Evolutionary conservation across 805 yeast species (phyloP).

Genomic region (Wickerhamomyces ciferrii): DNA sequence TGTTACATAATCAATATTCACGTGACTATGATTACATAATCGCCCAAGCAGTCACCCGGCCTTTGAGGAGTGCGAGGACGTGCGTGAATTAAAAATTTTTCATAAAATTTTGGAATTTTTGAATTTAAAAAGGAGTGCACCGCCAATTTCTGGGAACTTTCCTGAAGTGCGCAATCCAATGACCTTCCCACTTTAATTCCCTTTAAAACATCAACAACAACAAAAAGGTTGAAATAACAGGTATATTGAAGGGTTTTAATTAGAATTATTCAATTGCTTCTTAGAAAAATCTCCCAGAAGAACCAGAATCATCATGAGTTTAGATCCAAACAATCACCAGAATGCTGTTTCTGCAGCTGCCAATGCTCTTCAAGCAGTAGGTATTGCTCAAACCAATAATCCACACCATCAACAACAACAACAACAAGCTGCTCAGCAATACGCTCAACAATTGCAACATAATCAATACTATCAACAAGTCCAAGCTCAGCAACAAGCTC

Average conservation of each 20-base stretch:
- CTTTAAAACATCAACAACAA: constrained; percentile 3
- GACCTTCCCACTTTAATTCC: background rate
- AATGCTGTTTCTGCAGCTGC: constrained; percentile 17
- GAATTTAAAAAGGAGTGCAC: constrained; percentile 3
- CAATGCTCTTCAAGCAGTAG: constrained; percentile 19
- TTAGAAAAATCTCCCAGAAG: background rate
- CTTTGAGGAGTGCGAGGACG: no score
- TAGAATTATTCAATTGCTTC: no score
- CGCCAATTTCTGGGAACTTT: background rate
- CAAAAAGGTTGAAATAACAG: no score
- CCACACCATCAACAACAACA: constrained; percentile 17
- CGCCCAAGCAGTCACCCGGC: no score
- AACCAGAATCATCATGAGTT: constrained; percentile 3
- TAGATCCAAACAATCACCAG: constrained; percentile 13
- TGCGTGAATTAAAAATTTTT: constrained; percentile 1
- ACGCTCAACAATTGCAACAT: constrained; percentile 14
- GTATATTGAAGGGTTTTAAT: no score
- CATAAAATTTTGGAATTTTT: background rate
- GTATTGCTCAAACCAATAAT: constrained; percentile 12
- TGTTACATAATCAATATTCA: background rate
- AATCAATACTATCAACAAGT: constrained; percentile 15
- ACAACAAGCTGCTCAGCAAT: constrained; percentile 8
- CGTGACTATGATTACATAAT: no score
- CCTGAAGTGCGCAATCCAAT: constrained; percentile 2
- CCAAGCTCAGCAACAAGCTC: constrained; percentile 13